Evolutionary conservation across 164 flowering plant genomes (phyloP), one percentile per base, ranked within the genome.

Genomic region (Vitis amurensis): DNA sequence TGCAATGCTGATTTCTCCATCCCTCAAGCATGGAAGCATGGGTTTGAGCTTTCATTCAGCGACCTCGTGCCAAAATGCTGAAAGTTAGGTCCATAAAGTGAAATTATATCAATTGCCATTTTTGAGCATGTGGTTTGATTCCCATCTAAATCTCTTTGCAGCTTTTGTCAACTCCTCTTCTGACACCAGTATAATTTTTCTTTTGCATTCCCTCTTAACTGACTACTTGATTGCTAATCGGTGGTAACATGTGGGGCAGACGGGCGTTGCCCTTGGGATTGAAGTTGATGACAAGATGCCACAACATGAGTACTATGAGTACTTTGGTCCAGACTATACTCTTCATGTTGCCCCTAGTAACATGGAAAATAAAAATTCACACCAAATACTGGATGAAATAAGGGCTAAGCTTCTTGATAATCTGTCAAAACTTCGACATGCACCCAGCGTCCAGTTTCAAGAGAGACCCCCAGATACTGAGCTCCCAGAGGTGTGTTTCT

Each of bases 291-390:
- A 91, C 77, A 87, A 89, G 79, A 85, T 91, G 89, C 94, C 94
- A 55, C 85, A 81, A 15, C 94, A 91, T 82, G 97, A 89, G 61
- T 91, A 91, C 69, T 89, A 82, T 60, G 97, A 91, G 71, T 91
- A 91, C 68, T 89, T 91, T 79, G 94, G 97, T 70, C 97, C 97
- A 60, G 94, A 89, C 68, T 91, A 89, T 73, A 81, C 90, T 52
- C 90, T 91, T 72, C 91, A 89, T 78, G 94, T 91, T 77, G 92
- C 92, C 63, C 94, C 97, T 37, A 91, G 97, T 83, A 91, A 91
- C 74, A 91, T 91, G 97, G 97, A 91, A 76, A 89, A 91, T 60
- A 91, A 91, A 74, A 91, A 91, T 64, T 82, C 97, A 1, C 85
- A 83, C 29, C 86, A 76, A 47, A 60, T 81, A 59, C 69, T 89